Percentiles rank a stretch among this genome's conserved stretches.
Evolutionary conservation across 2,329 filamentous ascomycete genomes (phyloP).

Genomic region (Helicocarpus griseus): DNA sequence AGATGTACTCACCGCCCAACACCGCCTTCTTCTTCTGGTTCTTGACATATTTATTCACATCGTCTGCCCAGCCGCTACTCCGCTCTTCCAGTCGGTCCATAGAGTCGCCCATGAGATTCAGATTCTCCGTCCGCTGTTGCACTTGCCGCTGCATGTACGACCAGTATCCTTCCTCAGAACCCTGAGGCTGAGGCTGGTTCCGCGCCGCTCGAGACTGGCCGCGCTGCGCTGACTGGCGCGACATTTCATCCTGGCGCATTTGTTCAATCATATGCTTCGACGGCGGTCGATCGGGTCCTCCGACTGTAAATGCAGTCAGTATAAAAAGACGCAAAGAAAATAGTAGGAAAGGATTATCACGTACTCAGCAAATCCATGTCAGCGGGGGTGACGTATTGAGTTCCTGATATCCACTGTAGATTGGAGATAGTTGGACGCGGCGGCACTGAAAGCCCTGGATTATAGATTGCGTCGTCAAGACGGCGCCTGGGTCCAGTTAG

Average conservation of each 20-base stretch:
- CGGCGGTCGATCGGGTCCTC: constrained; percentile 76
- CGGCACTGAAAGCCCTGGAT: constrained; percentile 63
- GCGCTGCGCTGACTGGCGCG: constrained; percentile 27
- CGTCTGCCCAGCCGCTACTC: constrained; percentile 74
- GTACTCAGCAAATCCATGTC: constrained; percentile 76
- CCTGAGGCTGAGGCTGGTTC: not conserved
- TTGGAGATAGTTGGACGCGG: constrained; percentile 88
- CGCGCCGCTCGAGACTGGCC: not conserved
- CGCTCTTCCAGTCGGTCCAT: constrained; percentile 76
- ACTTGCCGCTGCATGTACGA: constrained; percentile 80
- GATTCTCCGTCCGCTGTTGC: constrained; percentile 80
- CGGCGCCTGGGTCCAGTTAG: constrained; percentile 28
- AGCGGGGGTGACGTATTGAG: constrained; percentile 74
- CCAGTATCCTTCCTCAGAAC: constrained; percentile 55
- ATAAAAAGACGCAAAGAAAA: not conserved
- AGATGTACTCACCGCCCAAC: constrained; percentile 46
- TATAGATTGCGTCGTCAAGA: constrained; percentile 64
- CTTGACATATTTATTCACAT: constrained; percentile 76
- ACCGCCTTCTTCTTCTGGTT: constrained; percentile 82
- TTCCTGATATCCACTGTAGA: constrained; percentile 92
- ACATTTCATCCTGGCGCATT: constrained; percentile 60
- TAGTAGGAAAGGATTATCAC: constrained; percentile 10
- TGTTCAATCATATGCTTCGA: constrained; percentile 83
- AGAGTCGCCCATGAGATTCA: constrained; percentile 71
- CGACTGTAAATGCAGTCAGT: constrained; percentile 42